Base-by-base conservation (phyloP, 805 yeast species). In the Cephaloascus fragrans region DNA sequence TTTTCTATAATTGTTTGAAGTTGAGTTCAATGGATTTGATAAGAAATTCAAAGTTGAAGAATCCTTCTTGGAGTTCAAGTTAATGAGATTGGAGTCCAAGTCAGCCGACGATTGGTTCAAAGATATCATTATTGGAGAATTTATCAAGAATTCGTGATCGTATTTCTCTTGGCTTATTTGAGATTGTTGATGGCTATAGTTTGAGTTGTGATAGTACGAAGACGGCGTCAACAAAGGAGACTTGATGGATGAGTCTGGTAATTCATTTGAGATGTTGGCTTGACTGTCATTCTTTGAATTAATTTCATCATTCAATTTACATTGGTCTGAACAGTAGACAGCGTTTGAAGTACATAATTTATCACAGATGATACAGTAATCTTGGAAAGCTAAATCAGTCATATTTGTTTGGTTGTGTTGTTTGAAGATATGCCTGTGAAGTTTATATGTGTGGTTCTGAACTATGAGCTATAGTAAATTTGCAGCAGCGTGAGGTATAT, bases 291-390 rank as follows among this genome's bases (percentile, higher is more conserved):
- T 23, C 12, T 8, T 8, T 23, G 28, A 23, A 23, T 23, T 23
- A 8, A 23, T 8, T 12, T 23, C 28, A 23, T 23, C 28, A 23
- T 23, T 23, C 12, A 23, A 23, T 23, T 23, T 23, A 23, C 28
- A 23, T 12, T 23, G 28, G 32, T 66, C 69, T 4, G 74, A 68
- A 57, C 76, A 71, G 59, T 70, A 71, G 40, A 66, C 66, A 10
- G 64, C 47, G 19, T 63, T 64, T 10, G 55, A 50, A 9, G 65
- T 47, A 51, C 75, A 71, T 44, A 65, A 62, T 48, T 66, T 69
- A 48, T 75, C 80, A 56, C 82, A 75, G 41, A 71, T 77, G 36
- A 72, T 62, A 61, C 82, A 75, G 56, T 59, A 75, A 52, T 75
- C 80, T 50, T 68, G 71, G 45, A 62, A 56, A 45, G 76, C 68